Evolutionary conservation across 805 yeast genomes (phyloP).

Genomic region (Maudiozyma turicensis): DNA sequence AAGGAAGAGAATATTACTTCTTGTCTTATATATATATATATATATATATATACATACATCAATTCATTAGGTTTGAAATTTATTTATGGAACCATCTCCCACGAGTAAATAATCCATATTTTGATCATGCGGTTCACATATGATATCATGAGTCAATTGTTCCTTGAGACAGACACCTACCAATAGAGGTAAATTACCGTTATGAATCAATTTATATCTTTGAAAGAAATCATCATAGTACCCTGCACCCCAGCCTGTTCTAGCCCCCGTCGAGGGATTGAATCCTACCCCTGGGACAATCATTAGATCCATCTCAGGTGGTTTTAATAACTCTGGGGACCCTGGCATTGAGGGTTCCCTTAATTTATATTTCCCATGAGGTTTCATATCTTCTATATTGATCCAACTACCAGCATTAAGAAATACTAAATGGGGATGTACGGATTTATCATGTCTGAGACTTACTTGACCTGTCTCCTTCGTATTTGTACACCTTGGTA

Average conservation of each 20-base stretch:
- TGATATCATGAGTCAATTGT: conserved; percentile 19
- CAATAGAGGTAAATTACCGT: conserved; percentile 17
- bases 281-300: conserved; percentile 85
- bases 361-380: conserved; percentile 59
- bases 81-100: conserved; percentile 20
- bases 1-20: no score
- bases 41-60: no score
- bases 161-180: conserved; percentile 25
- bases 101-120: conserved; percentile 23
- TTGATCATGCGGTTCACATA: conserved; percentile 25
- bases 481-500: conserved; percentile 45
- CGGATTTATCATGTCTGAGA: conserved; percentile 8
- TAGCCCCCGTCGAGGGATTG: conserved; percentile 28
- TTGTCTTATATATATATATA: no score
- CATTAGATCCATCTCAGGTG: conserved; percentile 49
- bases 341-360: conserved; percentile 46
- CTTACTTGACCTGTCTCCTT: conserved; percentile 23
- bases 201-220: conserved; percentile 31
- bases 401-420: conserved; percentile 35
- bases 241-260: conserved; percentile 93
- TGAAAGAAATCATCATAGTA: conserved; percentile 72
- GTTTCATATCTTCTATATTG: conserved; percentile 40
- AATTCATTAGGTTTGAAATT: conserved; percentile 29
- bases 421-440: conserved; percentile 46
- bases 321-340: conserved; percentile 6